Evolutionary conservation across 805 yeast genomes (phyloP).

Genomic region (Candida ipomoeae): DNA sequence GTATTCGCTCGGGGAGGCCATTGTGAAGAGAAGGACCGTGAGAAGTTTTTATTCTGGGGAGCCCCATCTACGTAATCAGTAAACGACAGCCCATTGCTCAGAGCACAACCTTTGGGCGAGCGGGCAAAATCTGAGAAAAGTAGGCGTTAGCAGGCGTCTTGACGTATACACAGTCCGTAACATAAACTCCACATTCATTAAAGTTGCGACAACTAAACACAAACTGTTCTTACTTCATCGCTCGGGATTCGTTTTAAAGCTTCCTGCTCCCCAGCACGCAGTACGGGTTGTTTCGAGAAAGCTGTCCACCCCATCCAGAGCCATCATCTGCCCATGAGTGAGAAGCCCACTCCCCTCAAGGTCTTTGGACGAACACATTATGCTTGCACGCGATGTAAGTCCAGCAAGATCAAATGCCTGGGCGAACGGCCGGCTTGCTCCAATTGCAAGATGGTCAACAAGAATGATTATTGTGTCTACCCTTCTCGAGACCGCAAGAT

Average conservation of each 20-base stretch:
- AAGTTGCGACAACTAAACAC: constrained; percentile 1
- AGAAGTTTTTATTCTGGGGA: neutral
- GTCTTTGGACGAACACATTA: constrained; percentile 41
- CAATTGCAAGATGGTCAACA: constrained; percentile 33
- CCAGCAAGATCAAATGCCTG: constrained; percentile 38
- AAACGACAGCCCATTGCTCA: neutral
- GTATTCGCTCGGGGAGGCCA: neutral
- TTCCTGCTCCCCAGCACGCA: neutral
- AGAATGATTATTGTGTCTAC: constrained; percentile 31
- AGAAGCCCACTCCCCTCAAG: constrained; percentile 29
- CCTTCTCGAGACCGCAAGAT: constrained; percentile 39
- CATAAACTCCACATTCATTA: neutral
- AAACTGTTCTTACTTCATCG: neutral
- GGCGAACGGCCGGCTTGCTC: constrained; percentile 41
- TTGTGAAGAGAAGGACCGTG: neutral
- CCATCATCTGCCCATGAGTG: constrained; percentile 6
- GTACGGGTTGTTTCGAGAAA: neutral
- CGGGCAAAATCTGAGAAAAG: neutral
- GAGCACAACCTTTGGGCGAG: neutral
- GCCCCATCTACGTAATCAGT: neutral
- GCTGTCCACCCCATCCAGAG: neutral
- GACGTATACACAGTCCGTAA: constrained; percentile 2
- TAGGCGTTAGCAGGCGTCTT: neutral
- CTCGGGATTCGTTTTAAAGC: neutral
- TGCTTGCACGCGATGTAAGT: constrained; percentile 41